These are phyloP conservation scores for Eucalyptus regnans DNA, from an alignment of 345 rosid species.

Conservation along the genomic window DNA sequence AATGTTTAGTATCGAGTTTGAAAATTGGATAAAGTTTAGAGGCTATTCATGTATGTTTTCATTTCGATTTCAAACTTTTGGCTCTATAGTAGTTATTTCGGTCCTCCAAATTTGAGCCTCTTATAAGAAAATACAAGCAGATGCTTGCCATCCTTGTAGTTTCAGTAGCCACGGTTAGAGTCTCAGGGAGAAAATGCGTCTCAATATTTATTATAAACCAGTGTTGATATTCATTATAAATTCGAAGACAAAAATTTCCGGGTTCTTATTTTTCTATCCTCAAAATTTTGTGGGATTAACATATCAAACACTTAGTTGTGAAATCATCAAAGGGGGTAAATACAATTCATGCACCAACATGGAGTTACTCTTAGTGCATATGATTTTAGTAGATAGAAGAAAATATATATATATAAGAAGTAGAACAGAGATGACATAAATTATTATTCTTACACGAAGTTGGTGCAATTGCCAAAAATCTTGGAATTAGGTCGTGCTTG, in stretches of 20 bases:
- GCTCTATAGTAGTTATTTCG: too few relatives aligned
- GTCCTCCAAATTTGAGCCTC: too few relatives aligned
- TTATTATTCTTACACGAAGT: fast-evolving
- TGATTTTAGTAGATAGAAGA: neutral
- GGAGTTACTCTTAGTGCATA: neutral
- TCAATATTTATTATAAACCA: neutral
- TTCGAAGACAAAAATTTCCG: neutral
- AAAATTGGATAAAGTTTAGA: too few relatives aligned
- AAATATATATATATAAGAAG: neutral
- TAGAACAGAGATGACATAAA: neutral
- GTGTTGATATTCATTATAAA: neutral
- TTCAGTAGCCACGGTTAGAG: too few relatives aligned
- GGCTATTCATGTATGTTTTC: too few relatives aligned
- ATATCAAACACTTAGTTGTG: neutral
- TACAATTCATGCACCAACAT: neutral
- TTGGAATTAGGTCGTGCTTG: neutral
- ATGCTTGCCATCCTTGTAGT: too few relatives aligned
- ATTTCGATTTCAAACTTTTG: too few relatives aligned
- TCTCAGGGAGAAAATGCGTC: neutral
- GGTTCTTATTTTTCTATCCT: neutral
- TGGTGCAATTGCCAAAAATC: neutral
- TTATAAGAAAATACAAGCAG: too few relatives aligned
- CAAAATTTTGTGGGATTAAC: neutral
- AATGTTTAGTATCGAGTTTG: too few relatives aligned
- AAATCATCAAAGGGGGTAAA: neutral